phyloP scores from a whole-genome alignment of 2,329 filamentous ascomycete species.

The Fusarium avenaceum region DNA sequence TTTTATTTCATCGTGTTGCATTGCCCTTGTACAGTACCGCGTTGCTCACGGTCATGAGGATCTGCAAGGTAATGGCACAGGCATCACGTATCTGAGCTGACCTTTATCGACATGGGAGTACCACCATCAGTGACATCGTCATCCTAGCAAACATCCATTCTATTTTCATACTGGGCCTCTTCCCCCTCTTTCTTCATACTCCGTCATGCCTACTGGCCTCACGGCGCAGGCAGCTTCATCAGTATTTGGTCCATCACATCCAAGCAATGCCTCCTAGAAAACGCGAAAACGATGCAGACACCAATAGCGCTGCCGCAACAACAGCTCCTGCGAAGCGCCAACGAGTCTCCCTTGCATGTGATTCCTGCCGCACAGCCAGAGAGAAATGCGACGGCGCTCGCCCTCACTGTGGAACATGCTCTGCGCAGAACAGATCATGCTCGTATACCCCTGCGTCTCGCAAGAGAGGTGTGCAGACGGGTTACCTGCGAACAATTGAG shows the following conservation, averaged over 20 bases:
- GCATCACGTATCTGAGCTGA: conserved; percentile 29
- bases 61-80: conserved; percentile 36
- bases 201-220: conserved; percentile 46
- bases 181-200: conserved; percentile 14
- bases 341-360: conserved; percentile 76
- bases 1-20: conserved; percentile 21
- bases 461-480: conserved; percentile 83
- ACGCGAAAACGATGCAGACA: conserved; percentile 50
- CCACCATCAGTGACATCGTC: conserved; percentile 9
- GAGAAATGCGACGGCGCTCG: conserved; percentile 80
- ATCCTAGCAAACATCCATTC: conserved; percentile 33
- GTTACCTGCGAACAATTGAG: conserved; percentile 82
- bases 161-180: conserved; percentile 3
- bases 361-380: conserved; percentile 75
- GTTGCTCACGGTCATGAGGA: conserved; percentile 23
- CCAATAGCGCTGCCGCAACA: conserved; percentile 42
- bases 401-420: conserved; percentile 76
- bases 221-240: conserved; percentile 43
- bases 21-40: conserved; percentile 7
- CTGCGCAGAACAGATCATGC: conserved; percentile 72
- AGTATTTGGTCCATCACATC: conserved; percentile 23
- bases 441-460: conserved; percentile 80
- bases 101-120: conserved; percentile 43
- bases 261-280: conserved; percentile 58
- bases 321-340: conserved; percentile 65